phyloP scores from a whole-genome alignment of 352 stramenopile species.

The Phytophthora cactorum region DNA sequence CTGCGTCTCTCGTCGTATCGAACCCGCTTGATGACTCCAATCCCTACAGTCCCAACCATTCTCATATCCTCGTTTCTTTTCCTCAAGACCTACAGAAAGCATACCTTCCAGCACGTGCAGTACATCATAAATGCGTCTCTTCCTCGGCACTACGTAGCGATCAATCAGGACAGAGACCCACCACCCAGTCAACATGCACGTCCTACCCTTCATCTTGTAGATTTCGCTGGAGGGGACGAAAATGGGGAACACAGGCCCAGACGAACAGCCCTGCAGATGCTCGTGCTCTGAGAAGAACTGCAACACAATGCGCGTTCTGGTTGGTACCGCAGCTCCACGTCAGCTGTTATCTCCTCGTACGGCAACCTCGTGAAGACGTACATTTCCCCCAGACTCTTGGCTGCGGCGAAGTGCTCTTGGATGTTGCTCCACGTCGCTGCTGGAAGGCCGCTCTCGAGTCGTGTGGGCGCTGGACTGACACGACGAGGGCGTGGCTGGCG shows the following conservation, averaged over 20 bases:
- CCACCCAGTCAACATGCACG: constrained; percentile 14
- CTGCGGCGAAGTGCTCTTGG: constrained; percentile 41
- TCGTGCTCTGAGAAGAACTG: constrained; percentile 77
- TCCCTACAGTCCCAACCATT: constrained; percentile 37
- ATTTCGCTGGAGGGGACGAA: constrained; percentile 62
- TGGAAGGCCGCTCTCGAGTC: constrained; percentile 18
- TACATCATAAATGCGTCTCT: constrained; percentile 79
- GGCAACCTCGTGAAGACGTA: constrained; percentile 21
- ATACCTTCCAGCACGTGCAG: constrained; percentile 82
- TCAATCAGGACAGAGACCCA: constrained; percentile 9
- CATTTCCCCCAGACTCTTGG: constrained; percentile 63
- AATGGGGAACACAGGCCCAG: constrained; percentile 43
- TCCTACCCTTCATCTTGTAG: constrained; percentile 70
- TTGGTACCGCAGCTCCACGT: constrained; percentile 2
- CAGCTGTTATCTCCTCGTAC: background rate
- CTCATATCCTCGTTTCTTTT: constrained; percentile 2
- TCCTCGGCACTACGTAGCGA: constrained; percentile 55
- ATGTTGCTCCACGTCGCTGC: constrained; percentile 41
- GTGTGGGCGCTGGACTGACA: constrained; percentile 13
- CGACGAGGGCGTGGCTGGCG: constrained; percentile 20
- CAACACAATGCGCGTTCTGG: constrained; percentile 57
- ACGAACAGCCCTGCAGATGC: constrained; percentile 27
- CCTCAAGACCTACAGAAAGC: background rate
- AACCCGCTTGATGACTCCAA: constrained; percentile 67
- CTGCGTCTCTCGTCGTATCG: constrained; percentile 37